These are phyloP conservation scores for Hymenoscyphus repandus DNA, from an alignment of 2,329 filamentous ascomycete genomes.

Conservation along the genomic window DNA sequence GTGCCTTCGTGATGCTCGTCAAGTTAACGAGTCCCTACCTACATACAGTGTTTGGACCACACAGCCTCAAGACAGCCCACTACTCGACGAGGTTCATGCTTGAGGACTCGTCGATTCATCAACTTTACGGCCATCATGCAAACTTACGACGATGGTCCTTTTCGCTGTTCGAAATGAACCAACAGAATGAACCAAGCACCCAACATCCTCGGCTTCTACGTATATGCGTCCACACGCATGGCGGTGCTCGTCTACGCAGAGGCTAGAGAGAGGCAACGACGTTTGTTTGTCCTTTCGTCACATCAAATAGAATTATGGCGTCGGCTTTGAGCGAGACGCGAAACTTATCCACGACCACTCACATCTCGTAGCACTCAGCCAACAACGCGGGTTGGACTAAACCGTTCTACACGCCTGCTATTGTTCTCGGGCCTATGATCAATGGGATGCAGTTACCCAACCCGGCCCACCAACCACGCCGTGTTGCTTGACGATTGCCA, in stretches of 20 bases:
- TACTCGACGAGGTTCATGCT: constrained; percentile 1
- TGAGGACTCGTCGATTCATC: neutral
- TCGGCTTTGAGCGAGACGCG: constrained; percentile 21
- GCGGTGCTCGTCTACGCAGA: neutral
- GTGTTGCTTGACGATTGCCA: too few relatives aligned
- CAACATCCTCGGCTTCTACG: neutral
- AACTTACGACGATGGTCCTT: constrained; percentile 3
- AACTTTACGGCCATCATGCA: constrained; percentile 14
- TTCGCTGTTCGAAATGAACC: too few relatives aligned
- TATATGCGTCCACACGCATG: neutral
- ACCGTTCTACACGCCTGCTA: constrained; percentile 10
- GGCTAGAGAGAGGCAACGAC: neutral
- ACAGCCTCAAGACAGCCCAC: neutral
- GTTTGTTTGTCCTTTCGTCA: neutral
- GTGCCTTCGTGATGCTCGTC: neutral
- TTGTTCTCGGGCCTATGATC: neutral
- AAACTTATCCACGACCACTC: constrained; percentile 24
- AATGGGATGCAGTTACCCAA: constrained; percentile 14
- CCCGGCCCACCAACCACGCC: constrained; percentile 3
- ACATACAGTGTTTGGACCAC: neutral
- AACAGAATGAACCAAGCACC: constrained; percentile 1
- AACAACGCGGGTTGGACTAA: constrained; percentile 16
- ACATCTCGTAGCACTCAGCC: constrained; percentile 19
- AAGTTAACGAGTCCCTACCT: neutral
- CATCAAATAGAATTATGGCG: neutral